Evolutionary conservation across 2,329 filamentous ascomycete genomes (phyloP).

Genomic region (Neophaeococcomyces aloes): DNA sequence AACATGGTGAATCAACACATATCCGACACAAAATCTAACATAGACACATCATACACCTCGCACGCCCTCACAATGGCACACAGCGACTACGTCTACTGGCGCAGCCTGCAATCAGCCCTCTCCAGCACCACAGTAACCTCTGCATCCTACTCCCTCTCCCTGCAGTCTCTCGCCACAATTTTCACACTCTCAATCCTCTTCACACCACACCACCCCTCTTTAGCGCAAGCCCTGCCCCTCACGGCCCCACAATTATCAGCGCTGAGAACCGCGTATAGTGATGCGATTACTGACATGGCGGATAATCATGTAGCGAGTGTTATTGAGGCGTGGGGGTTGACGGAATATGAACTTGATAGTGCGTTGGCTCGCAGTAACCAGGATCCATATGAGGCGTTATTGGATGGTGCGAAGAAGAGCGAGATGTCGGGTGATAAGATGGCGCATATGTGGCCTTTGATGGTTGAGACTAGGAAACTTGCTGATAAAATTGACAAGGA

Average conservation of each 20-base stretch:
- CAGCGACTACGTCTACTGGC: constrained; percentile 21
- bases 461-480: too few species aligned
- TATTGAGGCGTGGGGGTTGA: constrained; percentile 22
- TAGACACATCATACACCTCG: constrained; percentile 21
- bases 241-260: constrained; percentile 8
- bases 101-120: constrained; percentile 11
- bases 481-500: too few species aligned
- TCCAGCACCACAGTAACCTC: not conserved
- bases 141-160: not conserved
- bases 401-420: constrained; percentile 19
- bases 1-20: constrained; percentile 19
- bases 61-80: constrained; percentile 23
- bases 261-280: constrained; percentile 15
- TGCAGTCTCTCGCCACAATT: constrained; percentile 3
- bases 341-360: constrained; percentile 23
- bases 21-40: constrained; percentile 15
- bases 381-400: constrained; percentile 21
- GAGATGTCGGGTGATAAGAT: too few species aligned
- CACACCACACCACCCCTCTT: constrained; percentile 7
- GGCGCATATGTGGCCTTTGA: too few species aligned
- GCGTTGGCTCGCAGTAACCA: constrained; percentile 19
- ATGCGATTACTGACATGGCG: constrained; percentile 16
- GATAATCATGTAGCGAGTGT: constrained; percentile 15
- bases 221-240: constrained; percentile 12
- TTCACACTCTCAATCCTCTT: constrained; percentile 20